Evolutionary conservation across 257 asterid genomes (phyloP), one percentile per base, ranked within the genome.

Genomic region (Jasminum sambac): DNA sequence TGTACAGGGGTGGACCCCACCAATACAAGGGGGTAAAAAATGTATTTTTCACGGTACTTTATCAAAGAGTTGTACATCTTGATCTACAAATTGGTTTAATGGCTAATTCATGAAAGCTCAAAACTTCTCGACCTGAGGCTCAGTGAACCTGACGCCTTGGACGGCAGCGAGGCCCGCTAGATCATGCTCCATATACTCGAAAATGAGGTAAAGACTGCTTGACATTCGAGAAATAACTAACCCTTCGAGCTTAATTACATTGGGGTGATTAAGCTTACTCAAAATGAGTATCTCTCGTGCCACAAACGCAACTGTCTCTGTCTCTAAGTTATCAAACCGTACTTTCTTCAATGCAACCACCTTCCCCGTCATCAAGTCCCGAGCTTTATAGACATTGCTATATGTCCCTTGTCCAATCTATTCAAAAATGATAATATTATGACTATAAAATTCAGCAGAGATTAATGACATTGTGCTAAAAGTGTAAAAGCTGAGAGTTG

Each of bases 141-240:
- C 89, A 0, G 94, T 79, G 84, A 90, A 90, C 76, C 82, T 89
- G 85, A 75, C 70, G 37, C 76, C 79, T 68, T 82, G 97, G 59
- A 79, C 66, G 23, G 95, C 90, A 67, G 96, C 84, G 58, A 93
- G 97, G 69, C 98, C 97, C 37, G 96, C 84, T 67, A 93, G 96
- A 86, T 93, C 98, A 80, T 93, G 97, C 71, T 93, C 98, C 98
- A 93, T 93, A 75, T 89, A 93, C 81, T 90, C 96, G 21, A 92
- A 84, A n/a, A 90, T 86, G 40, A 92, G 90, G 85, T 92, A 92
- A 66, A 92, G 87, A 80, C 97, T 90, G 70, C 85, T 82, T 8
- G 92, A 90, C 94, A 90, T 85, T 81, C 97, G 86, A 5, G 98
- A 93, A 67, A 90, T 89, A 21, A 86, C 98, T 63, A 93, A 77